Percentiles rank a stretch among this genome's conserved stretches.
Conservation (phyloP, 2,329 filamentous ascomycete genomes). For the Monilinia laxa region DNA sequence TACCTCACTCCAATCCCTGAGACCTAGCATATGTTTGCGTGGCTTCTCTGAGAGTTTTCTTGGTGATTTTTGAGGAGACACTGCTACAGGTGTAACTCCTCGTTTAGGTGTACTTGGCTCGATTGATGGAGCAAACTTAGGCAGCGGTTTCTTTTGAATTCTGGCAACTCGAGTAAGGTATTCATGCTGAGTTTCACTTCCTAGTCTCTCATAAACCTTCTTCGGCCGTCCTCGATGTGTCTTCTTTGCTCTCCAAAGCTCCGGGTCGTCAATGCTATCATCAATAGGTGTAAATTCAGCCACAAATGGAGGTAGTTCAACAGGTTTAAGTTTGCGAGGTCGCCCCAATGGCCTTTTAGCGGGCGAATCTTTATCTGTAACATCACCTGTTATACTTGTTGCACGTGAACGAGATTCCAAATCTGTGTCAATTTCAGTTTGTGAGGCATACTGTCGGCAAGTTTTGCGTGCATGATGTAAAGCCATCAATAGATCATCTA, state of each 20-base stretch:
- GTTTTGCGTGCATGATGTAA: constrained; percentile 67
- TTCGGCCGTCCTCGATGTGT: constrained; percentile 33
- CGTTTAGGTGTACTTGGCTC: constrained; percentile 15
- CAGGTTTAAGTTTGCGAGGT: constrained; percentile 34
- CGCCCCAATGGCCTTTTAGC: constrained; percentile 28
- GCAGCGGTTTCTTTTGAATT: constrained; percentile 44
- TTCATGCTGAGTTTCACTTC: constrained; percentile 43
- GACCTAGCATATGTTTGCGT: constrained; percentile 28
- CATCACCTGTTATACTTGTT: constrained; percentile 7
- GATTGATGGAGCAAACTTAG: constrained; percentile 36
- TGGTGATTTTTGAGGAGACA: constrained; percentile 20
- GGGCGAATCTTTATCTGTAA: not conserved
- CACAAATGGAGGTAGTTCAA: constrained; percentile 22
- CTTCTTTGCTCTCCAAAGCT: constrained; percentile 28
- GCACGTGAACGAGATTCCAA: constrained; percentile 23
- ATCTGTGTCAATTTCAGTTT: constrained; percentile 40
- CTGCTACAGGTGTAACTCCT: not conserved
- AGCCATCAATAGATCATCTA: constrained; percentile 68
- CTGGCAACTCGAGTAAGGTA: constrained; percentile 51
- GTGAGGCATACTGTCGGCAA: constrained; percentile 42
- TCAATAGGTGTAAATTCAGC: not conserved
- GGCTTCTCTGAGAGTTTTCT: constrained; percentile 16
- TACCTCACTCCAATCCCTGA: constrained; percentile 80
- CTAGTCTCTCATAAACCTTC: constrained; percentile 34
- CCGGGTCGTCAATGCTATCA: constrained; percentile 14